Evolutionary conservation across 2,329 filamentous ascomycete species (phyloP), one percentile per base, ranked within the genome.

Genomic region (Blastomyces silverae): DNA sequence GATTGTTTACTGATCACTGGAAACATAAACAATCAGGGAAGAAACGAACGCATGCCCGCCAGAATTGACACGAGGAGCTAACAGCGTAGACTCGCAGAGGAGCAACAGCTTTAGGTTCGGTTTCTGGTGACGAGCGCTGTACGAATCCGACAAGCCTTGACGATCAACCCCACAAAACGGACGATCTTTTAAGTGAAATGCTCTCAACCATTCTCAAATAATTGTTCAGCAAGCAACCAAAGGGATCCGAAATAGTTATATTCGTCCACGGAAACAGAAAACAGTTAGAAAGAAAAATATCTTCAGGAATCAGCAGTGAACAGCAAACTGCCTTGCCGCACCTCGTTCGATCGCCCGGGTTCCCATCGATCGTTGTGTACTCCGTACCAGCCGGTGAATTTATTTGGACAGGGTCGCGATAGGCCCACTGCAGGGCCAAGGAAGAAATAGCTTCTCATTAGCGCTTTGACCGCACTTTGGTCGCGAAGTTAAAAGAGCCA

Each of bases 81-180:
- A 65, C 39, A 65, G 59, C 31, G 55, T n/a, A 4, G 34, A n/a
- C n/a, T 44, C 13, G 44, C 34, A 34, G 48, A 48, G 17, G 15
- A 56, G 61, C 39, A 55, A 25, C 46, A 10, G 7, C 44, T 39
- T 46, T 62, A 59, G 58, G 56, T 64, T 48, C 15, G 11, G 37
- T 57, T 56, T 46, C 37, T 22, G 55, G 55, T 57, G 22, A 48
- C 59, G 25, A 61, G 22, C 46, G 34, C n/a, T 20, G 46, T 20
- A 62, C 44, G 44, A 61, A 50, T 56, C 39, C 53, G 56, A 58
- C 46, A 65, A 65, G 39, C 39, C 59, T 50, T 61, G 66, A 63
- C 66, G 66, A 67, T 67, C 66, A 64, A 66, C 46, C 59, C 65
- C 66, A 62, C 34, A 50, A 64, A 13, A 56, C 64, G 57, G 64